Conservation (phyloP, 306 rosid genomes). For the Prunus kanzakura region DNA sequence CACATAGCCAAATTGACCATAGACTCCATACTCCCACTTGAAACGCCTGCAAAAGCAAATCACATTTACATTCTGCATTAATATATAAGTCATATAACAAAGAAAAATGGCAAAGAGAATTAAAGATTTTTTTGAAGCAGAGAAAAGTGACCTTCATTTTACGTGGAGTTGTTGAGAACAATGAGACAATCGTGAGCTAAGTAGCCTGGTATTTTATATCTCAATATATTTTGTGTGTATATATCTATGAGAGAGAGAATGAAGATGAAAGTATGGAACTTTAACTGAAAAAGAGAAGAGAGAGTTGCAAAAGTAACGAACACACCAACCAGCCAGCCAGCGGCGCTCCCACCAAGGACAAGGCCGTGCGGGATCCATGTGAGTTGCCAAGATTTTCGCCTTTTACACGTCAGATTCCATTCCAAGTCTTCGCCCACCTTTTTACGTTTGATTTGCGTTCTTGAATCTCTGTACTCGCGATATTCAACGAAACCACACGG, state of each 20-base stretch:
- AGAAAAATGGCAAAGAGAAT: background rate
- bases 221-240: too few species aligned
- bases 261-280: slow-evolving; percentile 33
- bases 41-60: slow-evolving; percentile 43
- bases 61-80: background rate
- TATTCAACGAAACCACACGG: slow-evolving; percentile 4
- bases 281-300: slow-evolving; percentile 51
- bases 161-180: slow-evolving; percentile 24
- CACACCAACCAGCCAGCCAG: slow-evolving; percentile 40
- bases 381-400: slow-evolving; percentile 46
- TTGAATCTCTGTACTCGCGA: too few species aligned
- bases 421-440: background rate
- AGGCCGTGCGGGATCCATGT: slow-evolving; percentile 49
- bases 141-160: slow-evolving; percentile 61
- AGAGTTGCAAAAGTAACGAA: slow-evolving; percentile 53
- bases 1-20: slow-evolving; percentile 81
- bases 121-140: background rate
- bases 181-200: slow-evolving; percentile 19
- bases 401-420: slow-evolving; percentile 8
- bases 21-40: slow-evolving; percentile 54
- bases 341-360: slow-evolving; percentile 25
- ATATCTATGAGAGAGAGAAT: background rate
- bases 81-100: background rate
- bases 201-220: too few species aligned
- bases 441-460: background rate